Evolutionary conservation across 495 filamentous ascomycete genomes (phyloP).

Genomic region (Oleoguttula mirabilis): DNA sequence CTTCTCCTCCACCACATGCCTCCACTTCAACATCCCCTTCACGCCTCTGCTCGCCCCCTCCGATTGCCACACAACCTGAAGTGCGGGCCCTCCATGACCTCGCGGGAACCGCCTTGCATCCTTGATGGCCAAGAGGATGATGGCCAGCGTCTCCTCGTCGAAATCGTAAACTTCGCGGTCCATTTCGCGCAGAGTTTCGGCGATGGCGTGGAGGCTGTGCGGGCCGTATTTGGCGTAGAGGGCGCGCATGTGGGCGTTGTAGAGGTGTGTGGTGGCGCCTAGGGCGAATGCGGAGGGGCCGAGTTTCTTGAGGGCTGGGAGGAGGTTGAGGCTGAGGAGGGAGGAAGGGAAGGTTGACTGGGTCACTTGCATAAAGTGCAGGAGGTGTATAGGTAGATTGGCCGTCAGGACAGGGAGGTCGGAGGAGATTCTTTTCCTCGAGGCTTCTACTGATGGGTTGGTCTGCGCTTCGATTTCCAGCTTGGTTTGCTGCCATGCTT

Average conservation of each 20-base stretch:
- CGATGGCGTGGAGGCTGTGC: slow-evolving; percentile 47
- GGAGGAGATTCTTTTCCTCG: no score
- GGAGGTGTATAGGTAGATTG: slow-evolving; percentile 55
- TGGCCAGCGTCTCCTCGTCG: slow-evolving; percentile 40
- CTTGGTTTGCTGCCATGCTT: slow-evolving; percentile 1
- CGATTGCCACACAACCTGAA: slow-evolving; percentile 13
- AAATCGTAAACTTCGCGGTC: slow-evolving; percentile 52
- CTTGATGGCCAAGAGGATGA: slow-evolving; percentile 33
- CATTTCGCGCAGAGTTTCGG: slow-evolving; percentile 65
- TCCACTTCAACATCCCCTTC: slow-evolving; percentile 16
- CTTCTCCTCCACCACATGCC: slow-evolving; percentile 13
- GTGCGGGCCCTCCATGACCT: slow-evolving; percentile 10
- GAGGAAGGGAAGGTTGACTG: slow-evolving; percentile 50
- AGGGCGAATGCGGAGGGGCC: slow-evolving; percentile 60
- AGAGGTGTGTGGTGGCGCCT: slow-evolving; percentile 58
- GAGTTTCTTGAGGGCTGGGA: slow-evolving; percentile 58
- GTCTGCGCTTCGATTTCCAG: slow-evolving; percentile 7
- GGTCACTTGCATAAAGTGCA: slow-evolving; percentile 52
- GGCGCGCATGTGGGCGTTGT: slow-evolving; percentile 57
- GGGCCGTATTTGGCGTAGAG: slow-evolving; percentile 46
- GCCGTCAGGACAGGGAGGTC: slow-evolving; percentile 45
- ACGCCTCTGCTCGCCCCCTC: slow-evolving; percentile 13
- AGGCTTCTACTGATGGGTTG: no score
- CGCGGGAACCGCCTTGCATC: slow-evolving; percentile 1
- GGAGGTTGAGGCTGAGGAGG: slow-evolving; percentile 46